Percentiles rank a stretch among this genome's conserved stretches.
Evolutionary conservation across 441 rosid genomes (phyloP).

Genomic region (Kokia cookei): DNA sequence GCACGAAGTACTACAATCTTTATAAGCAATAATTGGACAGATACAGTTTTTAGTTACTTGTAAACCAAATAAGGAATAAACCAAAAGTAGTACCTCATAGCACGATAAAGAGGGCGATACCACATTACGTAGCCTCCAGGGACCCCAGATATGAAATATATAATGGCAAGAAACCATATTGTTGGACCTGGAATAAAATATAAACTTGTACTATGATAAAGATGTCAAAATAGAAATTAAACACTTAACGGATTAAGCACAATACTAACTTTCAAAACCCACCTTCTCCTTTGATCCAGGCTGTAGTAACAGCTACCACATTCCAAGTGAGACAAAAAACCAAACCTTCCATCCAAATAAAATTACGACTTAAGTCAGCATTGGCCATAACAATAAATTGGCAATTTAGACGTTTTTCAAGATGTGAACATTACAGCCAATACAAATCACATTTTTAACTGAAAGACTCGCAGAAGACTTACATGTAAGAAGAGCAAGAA

Average conservation of each 20-base stretch:
- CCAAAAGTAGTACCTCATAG: conserved; percentile 68
- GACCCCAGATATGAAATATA: conserved; percentile 83
- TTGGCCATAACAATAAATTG: neutral
- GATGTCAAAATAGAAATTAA: conserved; percentile 5
- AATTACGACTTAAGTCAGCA: neutral
- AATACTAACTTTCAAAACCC: conserved; percentile 4
- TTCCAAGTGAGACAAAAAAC: conserved; percentile 83
- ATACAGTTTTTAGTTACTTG: neutral
- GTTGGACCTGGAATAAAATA: conserved; percentile 57
- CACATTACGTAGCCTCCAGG: conserved; percentile 91
- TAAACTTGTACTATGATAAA: neutral
- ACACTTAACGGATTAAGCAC: neutral
- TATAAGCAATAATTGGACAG: neutral
- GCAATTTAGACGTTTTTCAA: neutral
- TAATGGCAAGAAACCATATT: conserved; percentile 93
- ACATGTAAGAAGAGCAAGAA: neutral
- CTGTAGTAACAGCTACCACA: conserved; percentile 76
- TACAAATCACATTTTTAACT: neutral
- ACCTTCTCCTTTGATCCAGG: conserved; percentile 98
- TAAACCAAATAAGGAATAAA: neutral
- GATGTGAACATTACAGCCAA: neutral
- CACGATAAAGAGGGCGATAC: conserved; percentile 98
- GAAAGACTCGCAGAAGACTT: neutral
- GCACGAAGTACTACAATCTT: neutral
- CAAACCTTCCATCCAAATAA: conserved; percentile 52